Percentiles rank a stretch among this genome's conserved stretches.
These are phyloP conservation scores for Buddleja alternifolia DNA, from an alignment of 257 asterid genomes.

Conservation along the genomic window DNA sequence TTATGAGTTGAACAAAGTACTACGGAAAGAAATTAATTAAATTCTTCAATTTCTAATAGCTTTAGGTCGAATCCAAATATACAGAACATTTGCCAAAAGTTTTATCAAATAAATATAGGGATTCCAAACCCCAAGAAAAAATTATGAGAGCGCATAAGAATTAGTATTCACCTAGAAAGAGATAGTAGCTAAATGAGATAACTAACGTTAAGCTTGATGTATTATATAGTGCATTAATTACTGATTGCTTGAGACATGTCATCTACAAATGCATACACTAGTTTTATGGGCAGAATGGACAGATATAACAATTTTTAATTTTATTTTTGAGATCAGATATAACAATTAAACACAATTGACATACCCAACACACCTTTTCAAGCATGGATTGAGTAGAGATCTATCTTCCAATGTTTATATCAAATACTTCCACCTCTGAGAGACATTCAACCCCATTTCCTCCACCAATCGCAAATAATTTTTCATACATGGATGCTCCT, in stretches of 20 bases:
- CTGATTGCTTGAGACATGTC: not conserved
- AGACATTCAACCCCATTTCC: conserved; percentile 58
- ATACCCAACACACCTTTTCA: conserved; percentile 53
- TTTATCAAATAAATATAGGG: no score
- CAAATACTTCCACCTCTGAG: conserved; percentile 72
- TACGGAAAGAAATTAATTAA: not conserved
- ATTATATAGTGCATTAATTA: conserved; percentile 1
- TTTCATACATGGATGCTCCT: conserved; percentile 50
- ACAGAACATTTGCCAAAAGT: not conserved
- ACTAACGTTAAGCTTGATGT: no score
- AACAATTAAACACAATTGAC: not conserved
- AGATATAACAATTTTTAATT: not conserved
- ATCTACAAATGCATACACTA: conserved; percentile 8
- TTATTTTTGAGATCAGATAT: not conserved
- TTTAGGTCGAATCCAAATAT: not conserved
- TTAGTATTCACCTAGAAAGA: not conserved
- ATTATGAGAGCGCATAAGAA: no score
- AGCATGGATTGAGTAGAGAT: conserved; percentile 53
- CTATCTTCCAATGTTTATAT: conserved; percentile 59
- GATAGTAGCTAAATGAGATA: not conserved
- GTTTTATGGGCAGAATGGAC: not conserved
- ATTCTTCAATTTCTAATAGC: not conserved
- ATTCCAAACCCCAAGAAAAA: not conserved
- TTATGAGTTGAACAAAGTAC: not conserved
- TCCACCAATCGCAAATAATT: conserved; percentile 68